These are phyloP conservation scores for Aureobasidium sp. DNA, from an alignment of 2,329 filamentous ascomycete species.

Conservation along the genomic window DNA sequence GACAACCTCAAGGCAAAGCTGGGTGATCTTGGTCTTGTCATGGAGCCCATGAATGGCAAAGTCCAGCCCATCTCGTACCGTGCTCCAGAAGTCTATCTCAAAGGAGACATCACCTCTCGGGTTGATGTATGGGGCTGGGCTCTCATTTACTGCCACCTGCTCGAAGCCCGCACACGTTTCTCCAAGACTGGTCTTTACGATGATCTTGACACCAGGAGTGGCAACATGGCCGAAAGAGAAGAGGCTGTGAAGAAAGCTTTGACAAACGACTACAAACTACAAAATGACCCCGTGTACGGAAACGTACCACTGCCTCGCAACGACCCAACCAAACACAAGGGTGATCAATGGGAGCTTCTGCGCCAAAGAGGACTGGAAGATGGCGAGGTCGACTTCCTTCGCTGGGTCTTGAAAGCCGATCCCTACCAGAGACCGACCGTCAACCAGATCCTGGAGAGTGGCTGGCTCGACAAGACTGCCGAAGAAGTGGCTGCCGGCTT, in stretches of 20 bases:
- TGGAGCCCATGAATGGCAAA: conserved; percentile 23
- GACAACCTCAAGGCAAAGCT: conserved; percentile 23
- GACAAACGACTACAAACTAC: conserved; percentile 25
- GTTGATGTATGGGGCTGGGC: conserved; percentile 27
- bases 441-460: conserved; percentile 20
- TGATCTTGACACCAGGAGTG: conserved; percentile 19
- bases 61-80: conserved; percentile 26
- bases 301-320: conserved; percentile 21
- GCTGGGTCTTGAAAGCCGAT: conserved; percentile 23
- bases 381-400: conserved; percentile 23
- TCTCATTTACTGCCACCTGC: conserved; percentile 25
- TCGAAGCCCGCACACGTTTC: conserved; percentile 25
- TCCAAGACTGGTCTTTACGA: conserved; percentile 25
- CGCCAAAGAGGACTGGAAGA: conserved; percentile 22
- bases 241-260: conserved; percentile 21
- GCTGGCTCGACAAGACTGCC: conserved; percentile 12
- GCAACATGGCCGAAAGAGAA: conserved; percentile 20
- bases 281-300: conserved; percentile 22
- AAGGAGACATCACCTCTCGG: conserved; percentile 23
- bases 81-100: conserved; percentile 27
- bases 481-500: conserved; percentile 4
- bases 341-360: conserved; percentile 23
- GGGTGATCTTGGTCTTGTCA: conserved; percentile 26
- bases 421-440: conserved; percentile 24
- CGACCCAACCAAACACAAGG: conserved; percentile 17